These are phyloP conservation scores for Eucalyptus regnans DNA, from an alignment of 345 rosid species.

Conservation along the genomic window DNA sequence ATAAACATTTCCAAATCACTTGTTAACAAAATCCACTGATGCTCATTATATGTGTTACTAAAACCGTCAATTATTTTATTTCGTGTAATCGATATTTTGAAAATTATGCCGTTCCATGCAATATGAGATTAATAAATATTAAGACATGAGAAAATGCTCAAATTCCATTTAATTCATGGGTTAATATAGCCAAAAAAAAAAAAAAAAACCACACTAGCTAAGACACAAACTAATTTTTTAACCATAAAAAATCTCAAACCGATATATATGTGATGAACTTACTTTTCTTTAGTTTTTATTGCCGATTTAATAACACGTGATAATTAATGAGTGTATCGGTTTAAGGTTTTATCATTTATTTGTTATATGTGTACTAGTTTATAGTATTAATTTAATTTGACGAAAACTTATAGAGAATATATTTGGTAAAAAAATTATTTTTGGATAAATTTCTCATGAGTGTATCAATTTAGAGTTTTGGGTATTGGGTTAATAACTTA, in stretches of 20 bases:
- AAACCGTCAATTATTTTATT: rapidly evolving
- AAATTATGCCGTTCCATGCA: neutral
- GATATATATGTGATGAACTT: rapidly evolving
- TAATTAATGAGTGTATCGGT: rapidly evolving
- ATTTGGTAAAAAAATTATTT: rapidly evolving
- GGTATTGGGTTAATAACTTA: rapidly evolving
- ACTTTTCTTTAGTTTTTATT: too few species aligned
- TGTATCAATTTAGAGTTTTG: too few species aligned
- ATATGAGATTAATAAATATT: neutral
- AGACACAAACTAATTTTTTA: too few species aligned
- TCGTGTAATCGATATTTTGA: neutral
- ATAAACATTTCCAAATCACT: neutral
- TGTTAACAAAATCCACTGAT: neutral
- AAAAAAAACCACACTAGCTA: too few species aligned
- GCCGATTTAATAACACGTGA: rapidly evolving
- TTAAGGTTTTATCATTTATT: too few species aligned
- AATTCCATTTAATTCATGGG: neutral
- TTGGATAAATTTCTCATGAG: rapidly evolving
- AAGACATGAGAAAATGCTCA: neutral
- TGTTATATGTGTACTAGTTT: too few species aligned
- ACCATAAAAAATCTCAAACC: too few species aligned
- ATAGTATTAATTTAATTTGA: too few species aligned
- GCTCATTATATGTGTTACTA: too few species aligned
- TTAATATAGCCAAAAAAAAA: too few species aligned
- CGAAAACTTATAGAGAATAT: rapidly evolving